Conservation (phyloP, 2,329 filamentous ascomycete genomes). For the Alternaria ventricosa region DNA sequence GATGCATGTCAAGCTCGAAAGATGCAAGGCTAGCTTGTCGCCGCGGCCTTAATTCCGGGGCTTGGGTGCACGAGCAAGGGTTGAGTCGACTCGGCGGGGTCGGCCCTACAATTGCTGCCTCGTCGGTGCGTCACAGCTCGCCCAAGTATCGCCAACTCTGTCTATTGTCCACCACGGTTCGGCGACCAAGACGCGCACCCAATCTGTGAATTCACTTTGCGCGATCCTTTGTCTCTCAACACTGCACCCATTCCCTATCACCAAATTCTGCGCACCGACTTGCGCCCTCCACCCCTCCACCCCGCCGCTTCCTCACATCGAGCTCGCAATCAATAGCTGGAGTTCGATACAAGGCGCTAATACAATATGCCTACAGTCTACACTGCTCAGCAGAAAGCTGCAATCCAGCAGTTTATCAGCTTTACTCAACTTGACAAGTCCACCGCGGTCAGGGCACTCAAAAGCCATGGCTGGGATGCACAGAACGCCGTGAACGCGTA, state of each 20-base stretch:
- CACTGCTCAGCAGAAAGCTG: constrained; percentile 54
- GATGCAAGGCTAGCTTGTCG: constrained; percentile 5
- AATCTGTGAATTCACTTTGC: neutral
- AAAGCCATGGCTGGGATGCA: constrained; percentile 55
- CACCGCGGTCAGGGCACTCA: constrained; percentile 54
- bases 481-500: constrained; percentile 56
- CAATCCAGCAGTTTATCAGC: constrained; percentile 53
- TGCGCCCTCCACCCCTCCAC: neutral
- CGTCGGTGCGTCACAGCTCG: constrained; percentile 27
- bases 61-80: constrained; percentile 10
- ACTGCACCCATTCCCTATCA: neutral
- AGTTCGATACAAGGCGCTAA: constrained; percentile 20
- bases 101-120: constrained; percentile 22
- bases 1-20: neutral
- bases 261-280: neutral
- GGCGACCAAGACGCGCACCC: neutral
- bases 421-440: constrained; percentile 55
- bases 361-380: constrained; percentile 56
- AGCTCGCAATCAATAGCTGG: neutral
- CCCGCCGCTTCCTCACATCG: constrained; percentile 7
- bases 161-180: constrained; percentile 4
- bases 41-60: constrained; percentile 17
- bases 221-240: neutral
- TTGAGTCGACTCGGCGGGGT: constrained; percentile 22
- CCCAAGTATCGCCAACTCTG: constrained; percentile 13